Evolutionary conservation across 306 rosid genomes (phyloP).

Genomic region (Quercus bicolor): DNA sequence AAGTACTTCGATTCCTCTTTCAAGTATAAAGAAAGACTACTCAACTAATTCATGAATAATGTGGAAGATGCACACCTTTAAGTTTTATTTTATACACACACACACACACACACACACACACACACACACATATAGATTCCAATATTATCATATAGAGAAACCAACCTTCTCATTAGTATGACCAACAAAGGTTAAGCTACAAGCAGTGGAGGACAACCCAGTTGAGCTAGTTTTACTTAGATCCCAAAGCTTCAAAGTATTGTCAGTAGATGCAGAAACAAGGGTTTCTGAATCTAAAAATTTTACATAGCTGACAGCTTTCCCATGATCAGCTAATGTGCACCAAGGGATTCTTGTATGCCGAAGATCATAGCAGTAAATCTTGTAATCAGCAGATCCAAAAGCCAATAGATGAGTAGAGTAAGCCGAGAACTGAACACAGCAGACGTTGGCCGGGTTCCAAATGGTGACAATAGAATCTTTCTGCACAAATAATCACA

Average conservation of each 20-base stretch:
- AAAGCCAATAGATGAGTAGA: conserved; percentile 76
- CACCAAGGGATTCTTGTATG: conserved; percentile 83
- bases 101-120: no score
- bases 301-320: conserved; percentile 73
- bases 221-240: conserved; percentile 49
- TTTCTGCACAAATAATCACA: conserved; percentile 46
- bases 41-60: no score
- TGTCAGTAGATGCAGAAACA: conserved; percentile 75
- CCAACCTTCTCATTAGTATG: conserved; percentile 69
- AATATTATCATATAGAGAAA: not conserved
- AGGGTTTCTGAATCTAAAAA: conserved; percentile 78
- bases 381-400: conserved; percentile 80
- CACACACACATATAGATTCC: no score
- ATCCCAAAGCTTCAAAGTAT: conserved; percentile 73
- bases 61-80: no score
- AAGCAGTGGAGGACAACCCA: conserved; percentile 40
- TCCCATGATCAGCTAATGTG: conserved; percentile 66
- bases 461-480: conserved; percentile 68
- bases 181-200: conserved; percentile 54
- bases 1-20: no score
- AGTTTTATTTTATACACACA: no score
- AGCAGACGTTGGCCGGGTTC: conserved; percentile 84
- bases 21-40: no score
- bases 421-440: conserved; percentile 90
- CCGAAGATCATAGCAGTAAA: conserved; percentile 91